A percentile compares a stretch with the other conserved stretches of the same genome.
Evolutionary conservation across 345 rosid species (phyloP).

Genomic region (Stellera chamaejasme): DNA sequence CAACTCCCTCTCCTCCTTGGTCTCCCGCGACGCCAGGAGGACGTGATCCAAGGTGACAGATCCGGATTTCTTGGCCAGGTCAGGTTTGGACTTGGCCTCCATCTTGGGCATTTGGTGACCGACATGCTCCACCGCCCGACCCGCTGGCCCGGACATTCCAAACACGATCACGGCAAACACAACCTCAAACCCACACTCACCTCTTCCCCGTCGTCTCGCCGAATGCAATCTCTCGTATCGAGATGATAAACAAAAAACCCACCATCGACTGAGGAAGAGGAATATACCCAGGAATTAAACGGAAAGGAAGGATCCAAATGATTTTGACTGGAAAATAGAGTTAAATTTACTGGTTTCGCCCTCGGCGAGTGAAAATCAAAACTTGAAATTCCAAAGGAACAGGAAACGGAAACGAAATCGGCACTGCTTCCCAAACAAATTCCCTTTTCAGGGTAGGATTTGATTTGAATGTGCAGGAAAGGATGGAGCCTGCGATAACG

Average conservation of each 20-base stretch:
- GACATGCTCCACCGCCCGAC: conserved; percentile 43
- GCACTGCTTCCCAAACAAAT: too few species aligned
- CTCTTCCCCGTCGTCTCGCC: neutral
- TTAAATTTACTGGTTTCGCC: neutral
- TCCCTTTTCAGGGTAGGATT: too few species aligned
- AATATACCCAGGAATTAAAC: conserved; percentile 6
- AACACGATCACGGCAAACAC: neutral
- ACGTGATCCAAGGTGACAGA: conserved; percentile 74
- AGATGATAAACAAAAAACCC: neutral
- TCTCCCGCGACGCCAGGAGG: conserved; percentile 62
- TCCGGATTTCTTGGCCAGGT: conserved; percentile 36
- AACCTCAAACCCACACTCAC: conserved; percentile 2
- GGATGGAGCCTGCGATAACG: too few species aligned
- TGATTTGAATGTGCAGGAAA: too few species aligned
- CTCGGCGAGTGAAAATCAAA: conserved; percentile 3
- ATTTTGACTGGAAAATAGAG: conserved; percentile 1
- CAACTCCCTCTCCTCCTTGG: conserved; percentile 71
- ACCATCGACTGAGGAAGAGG: neutral
- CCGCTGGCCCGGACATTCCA: conserved; percentile 27
- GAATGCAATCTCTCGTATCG: neutral
- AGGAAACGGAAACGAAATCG: neutral
- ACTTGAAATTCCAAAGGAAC: conserved; percentile 8
- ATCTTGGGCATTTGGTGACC: conserved; percentile 26
- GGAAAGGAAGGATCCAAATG: neutral
- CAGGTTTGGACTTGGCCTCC: conserved; percentile 31